Evolutionary conservation across 1,139 yeast species (phyloP), one percentile per base, ranked within the genome.

Genomic region (Scheffersomyces segobiensis): DNA sequence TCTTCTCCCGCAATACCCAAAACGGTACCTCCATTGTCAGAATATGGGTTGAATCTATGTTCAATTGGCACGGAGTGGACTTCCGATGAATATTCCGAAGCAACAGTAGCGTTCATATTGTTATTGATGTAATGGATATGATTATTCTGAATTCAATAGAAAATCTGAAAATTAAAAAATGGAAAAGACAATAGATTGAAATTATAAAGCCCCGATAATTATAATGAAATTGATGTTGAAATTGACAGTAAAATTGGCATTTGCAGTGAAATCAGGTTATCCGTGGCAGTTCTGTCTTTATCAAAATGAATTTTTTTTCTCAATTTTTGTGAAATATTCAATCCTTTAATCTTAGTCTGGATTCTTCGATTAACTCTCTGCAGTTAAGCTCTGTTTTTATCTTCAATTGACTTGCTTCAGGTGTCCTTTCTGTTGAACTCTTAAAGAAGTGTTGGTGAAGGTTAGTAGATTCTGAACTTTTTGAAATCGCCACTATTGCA

Each of bases 1-100:
- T 95, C 98, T 71, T 91, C 91, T 54, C 99, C 99, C 2, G 99
- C 98, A 75, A 95, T 95, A 60, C 98, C 99, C 65, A 95, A 80
- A 59, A 93, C 95, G 7, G 98, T 93, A 68, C 99, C 99, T 66
- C 99, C 99, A 70, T 93, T 93, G 74, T 95, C 98, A 55, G 96
- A 82, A 78, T 95, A 95, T 57, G 99, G 99, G 71, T 95, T 93
- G 81, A 95, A 95, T 71, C 91, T 83, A 75, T 93, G 97, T 76
- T 93, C 97, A 73, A 92, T 91, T 60, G 97, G 97, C 39, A 80
- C 83, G 26, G 78, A 65, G 55, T 78, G 80, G 53, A 72, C 73
- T 65, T 85, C 88, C 26, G 83, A 73, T 8, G 86, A 81, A 71
- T 86, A 86, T 63, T 87, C 90, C 20, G 89, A 85, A 61, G 88